Evolutionary conservation across 2,329 filamentous ascomycete genomes (phyloP).

Genomic region (Colletotrichum sublineola): DNA sequence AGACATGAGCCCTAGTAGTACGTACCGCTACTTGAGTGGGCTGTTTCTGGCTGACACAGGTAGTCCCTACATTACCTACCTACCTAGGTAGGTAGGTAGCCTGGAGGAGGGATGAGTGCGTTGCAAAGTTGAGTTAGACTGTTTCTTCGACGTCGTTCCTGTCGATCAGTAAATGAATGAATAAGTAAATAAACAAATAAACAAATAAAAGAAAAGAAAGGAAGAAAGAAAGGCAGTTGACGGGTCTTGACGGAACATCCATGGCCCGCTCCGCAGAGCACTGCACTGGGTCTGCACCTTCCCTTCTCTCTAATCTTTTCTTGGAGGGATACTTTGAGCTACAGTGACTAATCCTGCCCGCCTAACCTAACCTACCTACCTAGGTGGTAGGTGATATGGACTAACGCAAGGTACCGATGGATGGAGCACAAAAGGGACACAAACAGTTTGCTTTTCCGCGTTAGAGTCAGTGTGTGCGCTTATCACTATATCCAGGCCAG

Average conservation of each 20-base stretch:
- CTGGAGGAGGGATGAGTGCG: not conserved
- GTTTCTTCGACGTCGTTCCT: not conserved
- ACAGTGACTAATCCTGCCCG: no score
- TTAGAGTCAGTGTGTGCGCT: not conserved
- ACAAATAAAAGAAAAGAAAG: no score
- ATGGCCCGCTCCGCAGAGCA: constrained; percentile 13
- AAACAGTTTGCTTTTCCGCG: not conserved
- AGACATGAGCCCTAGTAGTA: not conserved
- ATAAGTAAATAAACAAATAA: no score
- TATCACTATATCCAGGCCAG: not conserved
- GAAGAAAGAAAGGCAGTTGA: no score
- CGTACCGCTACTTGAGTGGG: not conserved
- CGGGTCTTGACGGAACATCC: constrained; percentile 28
- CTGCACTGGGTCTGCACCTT: not conserved
- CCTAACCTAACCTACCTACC: not conserved
- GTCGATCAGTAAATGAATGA: no score
- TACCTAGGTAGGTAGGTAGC: not conserved
- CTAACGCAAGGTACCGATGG: not conserved
- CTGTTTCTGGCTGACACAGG: not conserved
- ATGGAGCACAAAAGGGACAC: not conserved
- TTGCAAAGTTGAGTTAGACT: not conserved
- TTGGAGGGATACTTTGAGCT: not conserved
- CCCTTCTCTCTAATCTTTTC: not conserved
- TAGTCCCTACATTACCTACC: not conserved
- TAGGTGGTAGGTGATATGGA: not conserved